A percentile compares a stretch with the other conserved stretches of the same genome.
These are phyloP conservation scores for Dactylellina leptospora DNA, from an alignment of 2,329 filamentous ascomycete genomes.

Conservation along the genomic window DNA sequence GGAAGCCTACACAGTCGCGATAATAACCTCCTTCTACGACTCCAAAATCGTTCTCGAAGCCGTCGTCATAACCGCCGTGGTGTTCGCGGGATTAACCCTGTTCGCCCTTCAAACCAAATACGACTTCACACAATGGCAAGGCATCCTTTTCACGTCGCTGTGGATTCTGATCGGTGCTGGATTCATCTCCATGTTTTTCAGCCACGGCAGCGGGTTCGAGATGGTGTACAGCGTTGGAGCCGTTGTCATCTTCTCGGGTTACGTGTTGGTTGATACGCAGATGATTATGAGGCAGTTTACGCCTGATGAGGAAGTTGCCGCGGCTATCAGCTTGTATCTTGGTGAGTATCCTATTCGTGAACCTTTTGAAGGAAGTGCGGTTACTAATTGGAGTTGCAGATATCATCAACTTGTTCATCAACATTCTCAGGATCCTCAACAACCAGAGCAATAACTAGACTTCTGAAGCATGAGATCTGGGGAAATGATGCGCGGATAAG, in stretches of 20 bases:
- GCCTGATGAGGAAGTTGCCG: constrained; percentile 96
- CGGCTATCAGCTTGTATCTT: constrained; percentile 91
- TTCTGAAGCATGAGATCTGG: neutral
- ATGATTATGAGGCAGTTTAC: constrained; percentile 94
- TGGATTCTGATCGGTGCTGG: constrained; percentile 93
- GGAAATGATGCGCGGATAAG: neutral
- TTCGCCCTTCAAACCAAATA: constrained; percentile 99
- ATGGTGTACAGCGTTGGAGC: constrained; percentile 82
- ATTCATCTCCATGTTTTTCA: constrained; percentile 88
- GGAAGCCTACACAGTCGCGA: constrained; percentile 92
- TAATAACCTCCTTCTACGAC: constrained; percentile 87
- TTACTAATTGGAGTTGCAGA: constrained; percentile 63
- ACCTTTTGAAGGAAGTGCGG: neutral
- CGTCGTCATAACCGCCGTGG: constrained; percentile 83
- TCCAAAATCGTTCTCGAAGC: constrained; percentile 86
- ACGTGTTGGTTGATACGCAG: constrained; percentile 96
- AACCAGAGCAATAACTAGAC: constrained; percentile 88
- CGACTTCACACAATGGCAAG: constrained; percentile 97
- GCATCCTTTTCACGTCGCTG: constrained; percentile 87
- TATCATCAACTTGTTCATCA: constrained; percentile 95
- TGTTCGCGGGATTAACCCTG: constrained; percentile 79
- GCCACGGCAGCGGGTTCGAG: constrained; percentile 80
- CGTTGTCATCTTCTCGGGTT: constrained; percentile 89
- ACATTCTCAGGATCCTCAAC: constrained; percentile 94
- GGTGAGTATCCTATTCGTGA: constrained; percentile 28